Evolutionary conservation across 352 stramenopile genomes (phyloP).

Genomic region (Globisporangium paroecandrum): DNA sequence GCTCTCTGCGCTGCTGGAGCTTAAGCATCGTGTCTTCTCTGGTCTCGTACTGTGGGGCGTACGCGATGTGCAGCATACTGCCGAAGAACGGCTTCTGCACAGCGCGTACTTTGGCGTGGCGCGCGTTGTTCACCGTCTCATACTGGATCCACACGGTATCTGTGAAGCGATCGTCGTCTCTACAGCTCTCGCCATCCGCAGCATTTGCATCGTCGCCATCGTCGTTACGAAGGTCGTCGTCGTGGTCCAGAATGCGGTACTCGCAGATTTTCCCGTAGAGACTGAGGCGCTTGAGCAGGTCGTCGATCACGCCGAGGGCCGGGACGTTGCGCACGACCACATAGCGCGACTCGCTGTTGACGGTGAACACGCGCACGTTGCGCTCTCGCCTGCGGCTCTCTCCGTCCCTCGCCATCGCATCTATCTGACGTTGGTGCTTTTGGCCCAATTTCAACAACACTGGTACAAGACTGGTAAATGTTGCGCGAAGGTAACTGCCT

Average conservation of each 20-base stretch:
- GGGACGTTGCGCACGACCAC: conserved; percentile 63
- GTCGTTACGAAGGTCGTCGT: conserved; percentile 26
- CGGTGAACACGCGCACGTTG: conserved; percentile 51
- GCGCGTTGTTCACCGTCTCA: conserved; percentile 72
- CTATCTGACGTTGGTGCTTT: neutral
- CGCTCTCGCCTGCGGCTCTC: neutral
- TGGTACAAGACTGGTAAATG: neutral
- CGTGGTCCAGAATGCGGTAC: conserved; percentile 49
- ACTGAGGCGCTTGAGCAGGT: conserved; percentile 51
- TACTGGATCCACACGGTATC: conserved; percentile 72
- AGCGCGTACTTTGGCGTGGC: conserved; percentile 54
- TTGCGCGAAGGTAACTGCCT: neutral
- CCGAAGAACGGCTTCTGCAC: conserved; percentile 69
- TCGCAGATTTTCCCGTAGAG: conserved; percentile 50
- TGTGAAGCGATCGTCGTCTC: conserved; percentile 35
- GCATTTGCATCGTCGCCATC: neutral
- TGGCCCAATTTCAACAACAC: neutral
- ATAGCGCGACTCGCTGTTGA: conserved; percentile 57
- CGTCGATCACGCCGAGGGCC: conserved; percentile 48
- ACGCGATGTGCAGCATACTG: conserved; percentile 54
- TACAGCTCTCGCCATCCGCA: conserved; percentile 11
- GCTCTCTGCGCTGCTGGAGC: conserved; percentile 49
- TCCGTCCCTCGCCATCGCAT: conserved; percentile 4
- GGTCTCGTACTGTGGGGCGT: conserved; percentile 62
- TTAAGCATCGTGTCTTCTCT: conserved; percentile 59